Conservation (phyloP, 108 stramenopile species). For the Skeletonema tropicum region DNA sequence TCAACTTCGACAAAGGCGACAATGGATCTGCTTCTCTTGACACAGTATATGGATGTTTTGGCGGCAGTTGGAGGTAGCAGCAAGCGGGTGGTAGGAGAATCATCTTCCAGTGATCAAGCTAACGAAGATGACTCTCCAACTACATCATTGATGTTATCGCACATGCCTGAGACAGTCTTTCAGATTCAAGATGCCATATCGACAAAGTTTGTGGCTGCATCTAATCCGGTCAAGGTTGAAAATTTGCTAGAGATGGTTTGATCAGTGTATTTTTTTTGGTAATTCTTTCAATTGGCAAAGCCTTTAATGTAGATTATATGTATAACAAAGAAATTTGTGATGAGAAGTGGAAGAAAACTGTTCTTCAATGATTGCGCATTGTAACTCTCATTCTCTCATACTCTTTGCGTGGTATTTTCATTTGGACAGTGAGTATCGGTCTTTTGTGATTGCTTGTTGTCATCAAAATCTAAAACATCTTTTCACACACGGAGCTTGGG, state of each 20-base stretch:
- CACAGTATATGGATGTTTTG: conserved; percentile 69
- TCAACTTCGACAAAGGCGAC: conserved; percentile 53
- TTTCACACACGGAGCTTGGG: not conserved
- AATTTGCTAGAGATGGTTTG: conserved; percentile 33
- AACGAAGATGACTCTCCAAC: conserved; percentile 4
- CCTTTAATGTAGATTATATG: too few relatives aligned
- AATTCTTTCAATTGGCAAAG: not conserved
- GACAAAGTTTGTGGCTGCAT: conserved; percentile 16
- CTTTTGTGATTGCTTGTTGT: not conserved
- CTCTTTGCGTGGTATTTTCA: too few relatives aligned
- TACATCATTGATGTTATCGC: conserved; percentile 26
- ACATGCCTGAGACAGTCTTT: conserved; percentile 41
- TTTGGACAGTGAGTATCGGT: too few relatives aligned
- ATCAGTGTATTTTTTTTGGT: not conserved
- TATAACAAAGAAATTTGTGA: too few relatives aligned
- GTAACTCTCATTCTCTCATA: too few relatives aligned
- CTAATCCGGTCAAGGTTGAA: conserved; percentile 25
- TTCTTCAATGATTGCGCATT: too few relatives aligned
- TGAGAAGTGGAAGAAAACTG: too few relatives aligned
- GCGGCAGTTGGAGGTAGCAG: conserved; percentile 8
- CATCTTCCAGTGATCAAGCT: not conserved
- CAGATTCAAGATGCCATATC: conserved; percentile 14
- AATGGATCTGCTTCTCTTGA: conserved; percentile 66
- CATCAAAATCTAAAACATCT: not conserved
- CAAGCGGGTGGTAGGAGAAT: too few relatives aligned